A percentile compares a stretch with the other conserved stretches of the same genome.
phyloP scores from a whole-genome alignment of 2,329 filamentous ascomycete genomes.

The Cladosporium sp. region DNA sequence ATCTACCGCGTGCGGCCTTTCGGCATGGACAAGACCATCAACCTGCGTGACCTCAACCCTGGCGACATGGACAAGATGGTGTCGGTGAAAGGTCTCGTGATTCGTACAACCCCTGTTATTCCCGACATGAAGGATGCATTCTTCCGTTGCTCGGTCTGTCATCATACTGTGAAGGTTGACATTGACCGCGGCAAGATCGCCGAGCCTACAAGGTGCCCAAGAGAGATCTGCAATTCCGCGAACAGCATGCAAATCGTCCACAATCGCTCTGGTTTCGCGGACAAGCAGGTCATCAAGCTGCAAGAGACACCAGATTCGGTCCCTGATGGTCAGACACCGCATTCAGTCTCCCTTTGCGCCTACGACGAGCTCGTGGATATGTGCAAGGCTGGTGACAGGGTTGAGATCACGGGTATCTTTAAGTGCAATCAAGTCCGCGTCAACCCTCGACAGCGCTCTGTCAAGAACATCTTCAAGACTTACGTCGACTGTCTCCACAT shows the following conservation, averaged over 20 bases:
- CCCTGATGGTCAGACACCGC: conserved; percentile 91
- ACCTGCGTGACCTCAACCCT: conserved; percentile 89
- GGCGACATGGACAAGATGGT: conserved; percentile 95
- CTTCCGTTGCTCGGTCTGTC: conserved; percentile 91
- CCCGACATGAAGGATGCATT: conserved; percentile 99
- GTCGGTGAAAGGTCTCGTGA: conserved; percentile 91
- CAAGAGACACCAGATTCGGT: conserved; percentile 96
- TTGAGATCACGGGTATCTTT: conserved; percentile 95
- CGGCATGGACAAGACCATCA: conserved; percentile 78
- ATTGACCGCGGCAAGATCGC: conserved; percentile 95
- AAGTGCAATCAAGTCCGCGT: conserved; percentile 88
- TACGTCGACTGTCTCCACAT: conserved; percentile 94
- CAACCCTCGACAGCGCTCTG: conserved; percentile 83
- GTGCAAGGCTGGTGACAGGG: conserved; percentile 93
- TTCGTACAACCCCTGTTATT: conserved; percentile 90
- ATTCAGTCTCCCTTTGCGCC: conserved; percentile 91
- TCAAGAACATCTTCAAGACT: conserved; percentile 96
- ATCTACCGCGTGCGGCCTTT: conserved; percentile 85
- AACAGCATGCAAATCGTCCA: conserved; percentile 99
- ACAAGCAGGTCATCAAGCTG: conserved; percentile 98
- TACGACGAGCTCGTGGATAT: conserved; percentile 97
- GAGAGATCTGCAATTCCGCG: conserved; percentile 69
- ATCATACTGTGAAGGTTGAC: conserved; percentile 81
- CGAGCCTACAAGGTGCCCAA: conserved; percentile 85
- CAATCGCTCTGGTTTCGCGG: conserved; percentile 88